Evolutionary conservation across 495 filamentous ascomycete species (phyloP).

Genomic region (Lasiosphaeriaceae sp.): DNA sequence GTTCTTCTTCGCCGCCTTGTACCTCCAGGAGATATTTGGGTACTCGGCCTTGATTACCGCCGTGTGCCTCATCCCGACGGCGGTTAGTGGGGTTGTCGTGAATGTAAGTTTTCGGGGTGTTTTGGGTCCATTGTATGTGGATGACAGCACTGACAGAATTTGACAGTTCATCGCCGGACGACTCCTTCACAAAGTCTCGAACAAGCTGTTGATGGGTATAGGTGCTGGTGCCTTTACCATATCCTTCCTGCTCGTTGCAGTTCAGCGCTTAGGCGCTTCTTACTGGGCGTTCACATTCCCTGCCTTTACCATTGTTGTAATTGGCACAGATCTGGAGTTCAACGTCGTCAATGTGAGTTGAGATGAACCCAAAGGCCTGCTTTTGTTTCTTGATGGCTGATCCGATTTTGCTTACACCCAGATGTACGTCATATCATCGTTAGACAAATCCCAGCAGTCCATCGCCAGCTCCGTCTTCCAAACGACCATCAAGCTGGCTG

Average conservation of each 20-base stretch:
- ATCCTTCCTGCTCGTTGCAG: constrained; percentile 1
- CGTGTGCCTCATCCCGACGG: constrained; percentile 1
- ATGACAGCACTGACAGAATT: background rate
- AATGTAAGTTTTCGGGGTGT: background rate
- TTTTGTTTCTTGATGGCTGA: background rate
- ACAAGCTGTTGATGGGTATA: constrained; percentile 5
- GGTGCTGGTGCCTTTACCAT: constrained; percentile 1
- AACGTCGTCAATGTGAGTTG: constrained; percentile 4
- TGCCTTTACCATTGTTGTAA: constrained; percentile 1
- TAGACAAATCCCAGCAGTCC: constrained; percentile 1
- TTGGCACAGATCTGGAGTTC: constrained; percentile 4
- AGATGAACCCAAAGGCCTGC: no score
- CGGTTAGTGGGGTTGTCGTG: background rate
- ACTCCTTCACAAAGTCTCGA: constrained; percentile 2
- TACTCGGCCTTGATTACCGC: constrained; percentile 4
- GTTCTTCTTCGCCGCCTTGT: constrained; percentile 7
- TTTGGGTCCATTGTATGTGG: background rate
- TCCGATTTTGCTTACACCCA: background rate
- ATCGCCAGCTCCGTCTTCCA: constrained; percentile 5
- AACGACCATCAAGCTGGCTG: constrained; percentile 1
- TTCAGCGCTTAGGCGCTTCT: constrained; percentile 1
- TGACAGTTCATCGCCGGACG: background rate
- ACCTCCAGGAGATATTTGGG: background rate
- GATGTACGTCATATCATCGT: constrained; percentile 3
- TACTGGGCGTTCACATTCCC: constrained; percentile 6